phyloP scores from a whole-genome alignment of 1,139 yeast species.

The Scheffersomyces cryptocercus region DNA sequence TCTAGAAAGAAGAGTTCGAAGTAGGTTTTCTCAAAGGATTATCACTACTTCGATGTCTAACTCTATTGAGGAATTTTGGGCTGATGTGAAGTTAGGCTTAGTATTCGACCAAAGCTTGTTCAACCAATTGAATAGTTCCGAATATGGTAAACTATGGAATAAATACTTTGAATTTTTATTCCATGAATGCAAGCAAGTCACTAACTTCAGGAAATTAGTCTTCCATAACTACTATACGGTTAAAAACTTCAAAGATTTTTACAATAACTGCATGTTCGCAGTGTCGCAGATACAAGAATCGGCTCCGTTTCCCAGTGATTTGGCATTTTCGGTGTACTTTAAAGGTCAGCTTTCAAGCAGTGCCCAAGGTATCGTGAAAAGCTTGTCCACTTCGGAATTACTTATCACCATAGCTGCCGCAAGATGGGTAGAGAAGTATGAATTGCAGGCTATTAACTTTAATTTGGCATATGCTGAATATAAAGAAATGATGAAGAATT shows the following conservation, averaged over 20 bases:
- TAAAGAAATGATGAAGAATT: slow-evolving; percentile 48
- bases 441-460: slow-evolving; percentile 62
- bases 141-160: slow-evolving; percentile 54
- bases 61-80: slow-evolving; percentile 45
- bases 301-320: slow-evolving; percentile 35
- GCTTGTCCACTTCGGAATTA: slow-evolving; percentile 69
- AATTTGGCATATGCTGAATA: slow-evolving; percentile 81
- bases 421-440: slow-evolving; percentile 63
- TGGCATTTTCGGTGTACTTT: slow-evolving; percentile 25
- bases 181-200: slow-evolving; percentile 4
- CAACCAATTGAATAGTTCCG: slow-evolving; percentile 14
- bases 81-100: slow-evolving; percentile 29
- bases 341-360: slow-evolving; percentile 21
- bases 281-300: slow-evolving; percentile 30
- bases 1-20: slow-evolving; percentile 86
- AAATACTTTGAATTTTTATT: slow-evolving; percentile 32
- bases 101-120: slow-evolving; percentile 21
- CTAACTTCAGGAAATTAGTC: slow-evolving; percentile 19
- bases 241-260: slow-evolving; percentile 59
- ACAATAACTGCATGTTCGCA: slow-evolving; percentile 51
- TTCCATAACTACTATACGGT: slow-evolving; percentile 57
- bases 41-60: slow-evolving; percentile 58
- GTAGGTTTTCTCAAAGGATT: slow-evolving; percentile 82
- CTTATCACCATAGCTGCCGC: slow-evolving; percentile 73
- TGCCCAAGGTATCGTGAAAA: slow-evolving; percentile 32